Base-by-base conservation (phyloP, 1,284 basidiomycete species). In the Trichosporon ovoides region DNA sequence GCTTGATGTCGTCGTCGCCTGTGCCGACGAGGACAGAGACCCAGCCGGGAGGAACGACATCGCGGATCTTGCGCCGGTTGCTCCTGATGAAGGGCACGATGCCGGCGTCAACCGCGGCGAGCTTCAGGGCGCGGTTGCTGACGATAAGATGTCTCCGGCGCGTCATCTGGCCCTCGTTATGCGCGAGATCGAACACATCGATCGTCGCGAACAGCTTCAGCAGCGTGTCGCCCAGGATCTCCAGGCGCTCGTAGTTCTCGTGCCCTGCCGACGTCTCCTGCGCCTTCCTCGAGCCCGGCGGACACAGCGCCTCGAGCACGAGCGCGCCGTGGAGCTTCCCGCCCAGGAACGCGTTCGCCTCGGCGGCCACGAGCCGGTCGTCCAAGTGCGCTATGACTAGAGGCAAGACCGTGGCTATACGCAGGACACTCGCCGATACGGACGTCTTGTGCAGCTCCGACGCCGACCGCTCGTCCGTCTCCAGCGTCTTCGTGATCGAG, bases 221-320 rank as follows among this genome's bases (percentile, higher is more conserved):
- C 3, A 75, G 49, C 9, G 68, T 67, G 51, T 75, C 74, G 49
- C 74, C 74, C 9, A 75, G 62, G n/a, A 71, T 64, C 56, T 75
- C 74, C 11, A 75, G 62, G 7, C 72, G 66, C 57, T 75, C 66
- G 52, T 75, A 75, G 36, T 60, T 58, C 60, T 61, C 22, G 51
- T 53, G 12, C 19, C 43, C 18, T 28, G 50, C n/a, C 31, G 24
- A 3, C 31, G 58, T 3, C 7, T 48, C 43, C 43, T 28, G 22
- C 24, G 37, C 46, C 10, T 51, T 24, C 1, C 58, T 53, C 1
- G 61, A 46, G 3, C 52, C 34, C 0, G 70, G 64, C 2, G 62
- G 56, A 0, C 68, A 68, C 14, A 72, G 55, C 0, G 72, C 72
- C 33, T 68, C 54, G 0, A 67, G 59, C 0, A 66, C 65, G 13